Conservation (phyloP, 1,284 basidiomycete species). For the Boletellus deceptivus region DNA sequence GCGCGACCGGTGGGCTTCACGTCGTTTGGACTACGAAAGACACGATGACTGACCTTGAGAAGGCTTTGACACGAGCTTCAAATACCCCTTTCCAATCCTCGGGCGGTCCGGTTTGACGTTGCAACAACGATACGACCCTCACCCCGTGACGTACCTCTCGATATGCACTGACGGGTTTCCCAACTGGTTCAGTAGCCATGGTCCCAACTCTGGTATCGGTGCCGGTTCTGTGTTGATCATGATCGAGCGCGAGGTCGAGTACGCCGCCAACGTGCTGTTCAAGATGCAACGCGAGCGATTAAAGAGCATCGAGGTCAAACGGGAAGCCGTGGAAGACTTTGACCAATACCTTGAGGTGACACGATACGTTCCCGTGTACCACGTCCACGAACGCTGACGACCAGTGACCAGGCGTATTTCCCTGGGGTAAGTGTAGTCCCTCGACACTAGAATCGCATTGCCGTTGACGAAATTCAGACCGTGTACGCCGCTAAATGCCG, state of each 20-base stretch:
- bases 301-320: slow-evolving; percentile 59
- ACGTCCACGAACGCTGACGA: background rate
- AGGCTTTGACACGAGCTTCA: slow-evolving; percentile 55
- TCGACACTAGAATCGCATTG: too few relatives aligned
- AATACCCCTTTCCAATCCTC: slow-evolving; percentile 50
- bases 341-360: slow-evolving; percentile 51
- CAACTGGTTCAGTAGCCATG: slow-evolving; percentile 56
- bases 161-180: slow-evolving; percentile 59
- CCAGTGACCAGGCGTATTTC: slow-evolving; percentile 43
- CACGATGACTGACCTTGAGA: background rate
- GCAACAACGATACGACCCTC: slow-evolving; percentile 48
- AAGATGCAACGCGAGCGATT: slow-evolving; percentile 60
- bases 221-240: slow-evolving; percentile 41
- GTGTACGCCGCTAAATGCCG: slow-evolving; percentile 58
- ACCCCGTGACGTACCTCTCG: slow-evolving; percentile 55
- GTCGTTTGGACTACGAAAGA: background rate
- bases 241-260: slow-evolving; percentile 55
- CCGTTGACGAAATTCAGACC: slow-evolving; percentile 38
- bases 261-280: slow-evolving; percentile 48
- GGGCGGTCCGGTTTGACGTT: slow-evolving; percentile 49
- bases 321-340: slow-evolving; percentile 58
- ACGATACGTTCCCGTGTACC: background rate
- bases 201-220: slow-evolving; percentile 48
- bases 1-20: slow-evolving; percentile 46
- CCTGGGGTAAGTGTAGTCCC: slow-evolving; percentile 35